Evolutionary conservation across 768 basidiomycete species (phyloP).

Genomic region (Pholiota conissans): DNA sequence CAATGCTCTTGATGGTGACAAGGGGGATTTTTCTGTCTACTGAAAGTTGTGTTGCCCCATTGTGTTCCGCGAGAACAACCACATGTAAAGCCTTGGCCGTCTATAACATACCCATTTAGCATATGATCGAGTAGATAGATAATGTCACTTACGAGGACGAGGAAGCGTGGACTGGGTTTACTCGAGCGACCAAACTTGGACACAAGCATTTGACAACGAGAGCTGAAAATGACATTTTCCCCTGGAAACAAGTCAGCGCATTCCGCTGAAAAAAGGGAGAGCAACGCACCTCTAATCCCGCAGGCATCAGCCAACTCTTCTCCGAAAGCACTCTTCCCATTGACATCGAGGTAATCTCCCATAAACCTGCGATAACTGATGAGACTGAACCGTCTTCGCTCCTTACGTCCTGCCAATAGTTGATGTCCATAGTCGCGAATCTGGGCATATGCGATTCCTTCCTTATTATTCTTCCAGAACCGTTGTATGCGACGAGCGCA

Average conservation of each 20-base stretch:
- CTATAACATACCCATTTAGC: conserved; percentile 39
- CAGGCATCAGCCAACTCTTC: conserved; percentile 72
- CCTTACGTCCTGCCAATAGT: conserved; percentile 87
- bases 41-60: conserved; percentile 55
- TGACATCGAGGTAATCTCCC: conserved; percentile 95
- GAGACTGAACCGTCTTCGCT: conserved; percentile 89
- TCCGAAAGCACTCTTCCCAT: conserved; percentile 77
- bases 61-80: conserved; percentile 57
- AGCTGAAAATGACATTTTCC: conserved; percentile 85
- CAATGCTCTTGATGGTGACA: conserved; percentile 82
- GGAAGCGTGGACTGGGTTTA: conserved; percentile 87
- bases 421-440: conserved; percentile 95
- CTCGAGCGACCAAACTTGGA: conserved; percentile 86
- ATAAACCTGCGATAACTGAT: conserved; percentile 92
- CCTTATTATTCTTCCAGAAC: conserved; percentile 99
- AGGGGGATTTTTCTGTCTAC: conserved; percentile 90
- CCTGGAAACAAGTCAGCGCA: conserved; percentile 33
- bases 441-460: conserved; percentile 84
- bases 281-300: conserved; percentile 64
- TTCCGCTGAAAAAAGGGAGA: not conserved
- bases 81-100: conserved; percentile 87
- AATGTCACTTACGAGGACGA: conserved; percentile 71
- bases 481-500: conserved; percentile 94
- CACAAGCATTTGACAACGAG: conserved; percentile 76
- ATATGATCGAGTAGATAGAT: too few species aligned